Conservation (phyloP, 2,329 filamentous ascomycete genomes). For the Blastomyces gilchristii region DNA sequence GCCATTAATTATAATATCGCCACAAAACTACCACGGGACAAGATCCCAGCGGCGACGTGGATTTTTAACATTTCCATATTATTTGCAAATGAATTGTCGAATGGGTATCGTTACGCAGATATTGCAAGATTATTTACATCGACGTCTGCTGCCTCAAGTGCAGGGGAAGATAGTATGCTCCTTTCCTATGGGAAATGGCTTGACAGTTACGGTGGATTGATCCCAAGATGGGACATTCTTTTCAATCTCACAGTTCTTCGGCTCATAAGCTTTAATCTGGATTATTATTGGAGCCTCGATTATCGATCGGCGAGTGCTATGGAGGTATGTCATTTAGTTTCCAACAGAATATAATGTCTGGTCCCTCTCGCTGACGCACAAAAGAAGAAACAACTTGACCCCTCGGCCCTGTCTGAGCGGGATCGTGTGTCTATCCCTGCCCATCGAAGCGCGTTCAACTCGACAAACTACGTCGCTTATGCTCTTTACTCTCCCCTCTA, state of each 20-base stretch:
- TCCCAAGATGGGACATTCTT: slow-evolving; percentile 86
- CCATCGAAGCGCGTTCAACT: slow-evolving; percentile 56
- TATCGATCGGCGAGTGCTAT: slow-evolving; percentile 54
- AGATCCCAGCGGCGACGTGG: slow-evolving; percentile 73
- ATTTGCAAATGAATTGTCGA: slow-evolving; percentile 78
- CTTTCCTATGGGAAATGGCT: slow-evolving; percentile 59
- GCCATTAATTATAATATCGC: slow-evolving; percentile 72
- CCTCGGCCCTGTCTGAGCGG: slow-evolving; percentile 72
- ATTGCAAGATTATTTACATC: slow-evolving; percentile 48
- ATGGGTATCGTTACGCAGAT: slow-evolving; percentile 62
- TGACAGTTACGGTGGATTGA: slow-evolving; percentile 72
- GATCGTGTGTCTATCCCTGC: slow-evolving; percentile 75
- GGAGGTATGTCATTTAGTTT: slow-evolving; percentile 55
- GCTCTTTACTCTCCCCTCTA: slow-evolving; percentile 87
- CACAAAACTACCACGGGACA: slow-evolving; percentile 57
- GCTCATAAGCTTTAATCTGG: slow-evolving; percentile 91
- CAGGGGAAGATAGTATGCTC: slow-evolving; percentile 37
- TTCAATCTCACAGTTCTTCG: slow-evolving; percentile 94
- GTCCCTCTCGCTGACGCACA: slow-evolving; percentile 21
- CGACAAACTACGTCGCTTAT: slow-evolving; percentile 84
- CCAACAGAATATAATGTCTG: background rate
- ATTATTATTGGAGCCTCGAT: slow-evolving; percentile 86
- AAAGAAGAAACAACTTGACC: slow-evolving; percentile 99
- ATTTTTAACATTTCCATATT: slow-evolving; percentile 74
- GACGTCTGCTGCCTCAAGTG: slow-evolving; percentile 20